phyloP scores from a whole-genome alignment of 2,329 filamentous ascomycete genomes.

The Penicillium brevicompactum region DNA sequence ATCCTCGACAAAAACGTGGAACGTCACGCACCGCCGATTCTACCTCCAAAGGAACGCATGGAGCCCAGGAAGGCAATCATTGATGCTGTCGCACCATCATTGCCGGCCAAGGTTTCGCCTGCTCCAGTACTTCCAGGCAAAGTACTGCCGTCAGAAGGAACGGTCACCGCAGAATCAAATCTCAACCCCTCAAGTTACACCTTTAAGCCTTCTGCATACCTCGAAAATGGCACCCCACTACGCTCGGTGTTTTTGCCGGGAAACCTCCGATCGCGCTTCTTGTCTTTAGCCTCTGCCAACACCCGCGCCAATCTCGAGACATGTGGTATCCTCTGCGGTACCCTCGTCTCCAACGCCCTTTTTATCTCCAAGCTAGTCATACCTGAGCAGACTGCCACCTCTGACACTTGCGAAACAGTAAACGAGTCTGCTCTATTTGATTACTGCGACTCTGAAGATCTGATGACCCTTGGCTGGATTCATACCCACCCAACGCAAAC shows the following conservation, averaged over 20 bases:
- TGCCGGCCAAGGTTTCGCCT: slow-evolving; percentile 29
- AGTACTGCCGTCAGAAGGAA: slow-evolving; percentile 15
- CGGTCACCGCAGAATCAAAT: slow-evolving; percentile 22
- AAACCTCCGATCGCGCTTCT: slow-evolving; percentile 71
- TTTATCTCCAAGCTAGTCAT: slow-evolving; percentile 89
- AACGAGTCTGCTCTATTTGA: slow-evolving; percentile 85
- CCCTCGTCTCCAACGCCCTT: slow-evolving; percentile 86
- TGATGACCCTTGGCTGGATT: slow-evolving; percentile 93
- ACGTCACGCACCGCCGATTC: slow-evolving; percentile 33
- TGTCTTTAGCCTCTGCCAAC: slow-evolving; percentile 73
- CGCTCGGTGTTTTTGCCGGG: slow-evolving; percentile 85
- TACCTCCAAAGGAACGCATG: slow-evolving; percentile 44
- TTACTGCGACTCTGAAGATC: slow-evolving; percentile 80
- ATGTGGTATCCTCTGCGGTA: slow-evolving; percentile 91
- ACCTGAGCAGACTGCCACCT: slow-evolving; percentile 84
- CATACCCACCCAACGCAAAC: slow-evolving; percentile 96
- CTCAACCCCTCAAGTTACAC: slow-evolving; percentile 62
- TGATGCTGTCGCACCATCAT: slow-evolving; percentile 23
- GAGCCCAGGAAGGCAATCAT: slow-evolving; percentile 15
- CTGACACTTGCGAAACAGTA: slow-evolving; percentile 91
- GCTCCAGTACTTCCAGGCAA: slow-evolving; percentile 30
- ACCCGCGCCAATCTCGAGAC: slow-evolving; percentile 85
- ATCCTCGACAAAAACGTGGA: slow-evolving; percentile 16
- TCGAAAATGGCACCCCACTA: slow-evolving; percentile 85
- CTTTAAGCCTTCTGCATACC: slow-evolving; percentile 81